These are phyloP conservation scores for Chalciporus sp. DNA, from an alignment of 1,284 basidiomycete genomes.

Conservation along the genomic window DNA sequence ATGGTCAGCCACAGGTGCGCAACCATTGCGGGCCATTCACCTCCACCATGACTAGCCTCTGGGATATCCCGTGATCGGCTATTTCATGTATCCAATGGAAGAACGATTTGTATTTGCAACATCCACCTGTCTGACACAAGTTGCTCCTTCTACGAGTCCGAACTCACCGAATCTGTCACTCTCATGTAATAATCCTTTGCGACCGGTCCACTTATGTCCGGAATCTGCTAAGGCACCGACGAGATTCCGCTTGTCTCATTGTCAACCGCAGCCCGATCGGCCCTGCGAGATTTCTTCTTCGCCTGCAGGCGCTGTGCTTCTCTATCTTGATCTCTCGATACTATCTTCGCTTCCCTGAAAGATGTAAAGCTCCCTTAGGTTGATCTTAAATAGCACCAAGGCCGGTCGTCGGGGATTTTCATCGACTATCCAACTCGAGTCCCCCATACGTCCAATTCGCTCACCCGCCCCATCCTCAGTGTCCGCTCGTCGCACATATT, in stretches of 20 bases:
- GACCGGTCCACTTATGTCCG: not conserved
- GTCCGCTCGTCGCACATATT: conserved; percentile 10
- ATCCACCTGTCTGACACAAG: not conserved
- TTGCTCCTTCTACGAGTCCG: not conserved
- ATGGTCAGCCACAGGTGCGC: not conserved
- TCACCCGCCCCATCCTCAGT: conserved; percentile 26
- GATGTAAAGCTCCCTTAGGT: conserved; percentile 32
- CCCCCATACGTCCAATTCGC: conserved; percentile 37
- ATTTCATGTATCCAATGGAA: not conserved
- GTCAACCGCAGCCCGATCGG: conserved; percentile 5
- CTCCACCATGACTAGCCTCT: not conserved
- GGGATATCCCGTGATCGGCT: not conserved
- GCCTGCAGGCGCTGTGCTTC: not conserved
- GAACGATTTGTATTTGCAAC: not conserved
- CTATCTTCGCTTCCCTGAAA: conserved; percentile 46
- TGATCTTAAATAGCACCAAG: conserved; percentile 34
- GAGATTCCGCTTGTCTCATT: conserved; percentile 12
- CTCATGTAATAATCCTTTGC: conserved; percentile 6
- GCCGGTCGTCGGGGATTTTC: conserved; percentile 25
- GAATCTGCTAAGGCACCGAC: not conserved
- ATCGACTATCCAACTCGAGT: conserved; percentile 51
- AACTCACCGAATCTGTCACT: conserved; percentile 8
- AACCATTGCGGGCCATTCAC: not conserved
- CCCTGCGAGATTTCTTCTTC: not conserved
- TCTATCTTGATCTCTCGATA: conserved; percentile 9